Base-by-base conservation (phyloP, 345 rosid genomes). In the Lepidium africanum region DNA sequence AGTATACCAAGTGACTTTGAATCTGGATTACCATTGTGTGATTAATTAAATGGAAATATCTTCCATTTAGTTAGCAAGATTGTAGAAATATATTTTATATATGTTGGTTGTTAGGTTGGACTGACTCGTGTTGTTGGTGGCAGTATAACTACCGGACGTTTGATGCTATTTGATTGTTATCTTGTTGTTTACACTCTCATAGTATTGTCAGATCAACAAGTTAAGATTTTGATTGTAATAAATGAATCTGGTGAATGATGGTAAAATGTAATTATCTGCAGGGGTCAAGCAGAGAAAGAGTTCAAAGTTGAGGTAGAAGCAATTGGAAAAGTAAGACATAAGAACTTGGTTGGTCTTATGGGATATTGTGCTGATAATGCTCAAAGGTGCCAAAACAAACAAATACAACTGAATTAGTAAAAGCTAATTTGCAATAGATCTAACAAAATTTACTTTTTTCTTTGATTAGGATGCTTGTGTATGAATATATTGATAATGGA, bases 211-310 rank as follows among this genome's bases (percentile, higher is more conserved):
- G 6, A 27, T 45, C 13, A 57, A 59, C 40, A 49, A 13, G 2
- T n/a, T 32, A 32, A 45, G 11, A 41, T 43, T 52, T 35, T 42
- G 39, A 38, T 41, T 30, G 45, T 60, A 49, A 10, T 32, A 35
- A 33, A 67, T 51, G 53, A 50, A 65, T 50, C 1, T 58, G 12
- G 1, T 52, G 10, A 59, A 14, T 39, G 17, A 58, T 48, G 39
- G 47, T 73, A 5, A 41, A 57, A 32, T 5, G 13, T 51, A 11
- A 30, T 9, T 66, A 0, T 59, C 32, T 48, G n/a, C 55, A 93
- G 98, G 81, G 96, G 98, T 14, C 98, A 90, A 71, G 98, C 98
- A 2, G 98, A 87, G 81, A 90, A 82, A 85, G 98, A 93, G 81
- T 93, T 93, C 82, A 87, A 79, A 78, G 92, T 89, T 66, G 98